These are phyloP conservation scores for Microbotryum intermedium DNA, from an alignment of 1,284 basidiomycete species.

Conservation along the genomic window DNA sequence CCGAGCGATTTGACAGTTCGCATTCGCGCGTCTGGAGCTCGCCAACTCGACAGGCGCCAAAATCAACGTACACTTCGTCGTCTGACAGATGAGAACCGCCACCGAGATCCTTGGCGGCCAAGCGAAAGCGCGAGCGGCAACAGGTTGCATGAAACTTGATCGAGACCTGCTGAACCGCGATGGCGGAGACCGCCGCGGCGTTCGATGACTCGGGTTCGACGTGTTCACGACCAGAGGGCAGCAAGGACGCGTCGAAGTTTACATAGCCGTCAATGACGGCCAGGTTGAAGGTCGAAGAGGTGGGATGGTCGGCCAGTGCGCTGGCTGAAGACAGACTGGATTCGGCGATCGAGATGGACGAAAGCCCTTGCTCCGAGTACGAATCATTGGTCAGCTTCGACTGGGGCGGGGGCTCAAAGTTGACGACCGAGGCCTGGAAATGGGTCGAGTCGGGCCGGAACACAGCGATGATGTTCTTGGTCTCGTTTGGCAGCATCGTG, in stretches of 20 bases:
- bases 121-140: slow-evolving; percentile 5
- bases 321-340: slow-evolving; percentile 3
- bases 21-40: slow-evolving; percentile 5
- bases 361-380: slow-evolving; percentile 7
- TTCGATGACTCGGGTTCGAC: not conserved
- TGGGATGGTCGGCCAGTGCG: not conserved
- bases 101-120: not conserved
- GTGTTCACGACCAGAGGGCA: not conserved
- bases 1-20: slow-evolving; percentile 5
- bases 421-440: not conserved
- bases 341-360: slow-evolving; percentile 6
- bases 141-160: slow-evolving; percentile 8
- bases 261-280: slow-evolving; percentile 8
- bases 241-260: slow-evolving; percentile 7
- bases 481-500: not conserved
- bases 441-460: slow-evolving; percentile 7
- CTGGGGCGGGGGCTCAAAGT: not conserved
- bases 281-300: not conserved
- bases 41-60: slow-evolving; percentile 5
- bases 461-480: slow-evolving; percentile 1
- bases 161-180: slow-evolving; percentile 4
- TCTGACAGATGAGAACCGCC: not conserved
- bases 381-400: not conserved
- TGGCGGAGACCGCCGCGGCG: not conserved
- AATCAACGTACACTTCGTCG: slow-evolving; percentile 9